phyloP scores from a whole-genome alignment of 495 filamentous ascomycete species.

The Neurospora africana region DNA sequence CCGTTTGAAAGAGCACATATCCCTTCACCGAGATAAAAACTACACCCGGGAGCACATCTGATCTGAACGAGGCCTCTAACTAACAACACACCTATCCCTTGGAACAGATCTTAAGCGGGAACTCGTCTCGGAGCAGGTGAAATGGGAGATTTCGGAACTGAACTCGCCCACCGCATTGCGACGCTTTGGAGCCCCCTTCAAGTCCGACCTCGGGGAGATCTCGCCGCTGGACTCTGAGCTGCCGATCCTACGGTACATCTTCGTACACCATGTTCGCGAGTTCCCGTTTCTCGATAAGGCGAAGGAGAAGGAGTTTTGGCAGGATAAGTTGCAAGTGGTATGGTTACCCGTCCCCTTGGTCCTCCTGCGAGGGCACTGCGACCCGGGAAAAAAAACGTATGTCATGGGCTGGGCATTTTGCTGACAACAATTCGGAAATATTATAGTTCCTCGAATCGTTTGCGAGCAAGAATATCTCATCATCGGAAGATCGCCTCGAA shows the following conservation, averaged over 20 bases:
- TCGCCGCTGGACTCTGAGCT: conserved; percentile 89
- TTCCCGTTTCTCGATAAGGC: conserved; percentile 96
- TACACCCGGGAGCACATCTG: not conserved
- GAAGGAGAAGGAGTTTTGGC: conserved; percentile 98
- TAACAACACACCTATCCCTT: not conserved
- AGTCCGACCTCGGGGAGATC: conserved; percentile 83
- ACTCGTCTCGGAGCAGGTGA: conserved; percentile 79
- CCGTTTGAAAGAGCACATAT: not conserved
- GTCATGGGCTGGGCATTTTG: not conserved
- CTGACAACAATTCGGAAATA: conserved; percentile 3
- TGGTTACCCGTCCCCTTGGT: conserved; percentile 22
- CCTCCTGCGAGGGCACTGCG: not conserved
- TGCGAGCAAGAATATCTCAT: conserved; percentile 94
- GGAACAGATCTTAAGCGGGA: conserved; percentile 84
- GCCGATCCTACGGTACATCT: conserved; percentile 90
- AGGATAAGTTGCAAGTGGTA: conserved; percentile 93
- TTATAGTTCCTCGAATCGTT: conserved; percentile 89
- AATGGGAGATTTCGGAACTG: conserved; percentile 79
- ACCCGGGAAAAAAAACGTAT: not conserved
- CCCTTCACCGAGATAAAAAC: conserved; percentile 18
- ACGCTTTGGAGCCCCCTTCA: conserved; percentile 91
- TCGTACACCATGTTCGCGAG: conserved; percentile 94
- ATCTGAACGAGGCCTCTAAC: not conserved
- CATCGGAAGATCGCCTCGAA: conserved; percentile 88
- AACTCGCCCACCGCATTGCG: conserved; percentile 90